Percentiles rank a stretch among this genome's conserved stretches.
These are phyloP conservation scores for Penicillium crustosum DNA, from an alignment of 2,329 filamentous ascomycete genomes.

Conservation along the genomic window DNA sequence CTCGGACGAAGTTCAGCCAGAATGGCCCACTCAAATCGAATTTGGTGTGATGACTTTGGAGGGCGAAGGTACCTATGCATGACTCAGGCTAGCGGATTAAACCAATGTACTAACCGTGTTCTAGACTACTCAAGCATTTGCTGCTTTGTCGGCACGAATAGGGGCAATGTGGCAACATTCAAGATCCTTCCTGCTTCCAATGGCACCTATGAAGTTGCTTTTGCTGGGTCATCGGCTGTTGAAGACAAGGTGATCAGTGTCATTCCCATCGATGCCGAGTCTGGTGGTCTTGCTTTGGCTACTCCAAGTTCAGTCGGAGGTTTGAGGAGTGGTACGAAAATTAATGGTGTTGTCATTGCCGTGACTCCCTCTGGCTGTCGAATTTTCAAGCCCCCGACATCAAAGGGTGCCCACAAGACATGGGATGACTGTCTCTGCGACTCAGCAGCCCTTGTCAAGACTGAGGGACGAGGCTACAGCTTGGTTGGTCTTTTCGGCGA, in stretches of 20 bases:
- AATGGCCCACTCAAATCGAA: constrained; percentile 79
- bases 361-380: constrained; percentile 74
- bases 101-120: constrained; percentile 25
- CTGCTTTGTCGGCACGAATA: constrained; percentile 85
- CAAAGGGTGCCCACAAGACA: constrained; percentile 87
- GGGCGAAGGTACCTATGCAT: constrained; percentile 61
- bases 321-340: constrained; percentile 69
- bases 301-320: constrained; percentile 73
- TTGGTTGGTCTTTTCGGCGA: constrained; percentile 85
- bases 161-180: constrained; percentile 82
- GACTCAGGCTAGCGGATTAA: not conserved
- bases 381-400: constrained; percentile 79
- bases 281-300: constrained; percentile 72
- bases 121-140: constrained; percentile 85
- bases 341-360: constrained; percentile 78
- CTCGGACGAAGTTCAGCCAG: constrained; percentile 52
- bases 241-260: constrained; percentile 73
- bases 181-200: constrained; percentile 75
- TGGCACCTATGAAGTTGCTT: constrained; percentile 69
- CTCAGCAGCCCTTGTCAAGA: constrained; percentile 72
- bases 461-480: constrained; percentile 72
- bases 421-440: constrained; percentile 85
- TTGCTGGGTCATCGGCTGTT: constrained; percentile 66
- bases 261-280: constrained; percentile 74
- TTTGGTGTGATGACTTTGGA: constrained; percentile 94